Base-by-base conservation (phyloP, 805 yeast species). In the Priceomyces medius region DNA sequence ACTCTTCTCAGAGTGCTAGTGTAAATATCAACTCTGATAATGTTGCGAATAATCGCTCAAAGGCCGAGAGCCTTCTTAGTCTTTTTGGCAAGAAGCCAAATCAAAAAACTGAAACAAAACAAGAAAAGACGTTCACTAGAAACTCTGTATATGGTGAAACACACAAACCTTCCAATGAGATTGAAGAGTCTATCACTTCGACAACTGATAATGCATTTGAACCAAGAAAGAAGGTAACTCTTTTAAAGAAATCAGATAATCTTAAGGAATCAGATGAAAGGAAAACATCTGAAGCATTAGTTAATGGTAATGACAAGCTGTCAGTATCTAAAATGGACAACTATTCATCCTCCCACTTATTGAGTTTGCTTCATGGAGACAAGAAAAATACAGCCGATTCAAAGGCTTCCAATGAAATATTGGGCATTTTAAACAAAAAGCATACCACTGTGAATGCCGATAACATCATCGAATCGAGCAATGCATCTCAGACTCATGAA, bases 1-100 rank as follows among this genome's bases (percentile, higher is more conserved):
- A 44, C 19, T 34, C 37, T n/a, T 39, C 33, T 4, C 47, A 44
- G 9, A 45, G 39, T 8, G 7, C 21, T 12, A 31, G 10, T 6
- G 18, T 31, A 13, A 31, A 28, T 16, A 12, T 27, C 16, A 35
- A 20, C 9, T 20, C 47, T 7, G 43, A 44, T 6, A 55, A 55
- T 21, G 35, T 48, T 3, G 56, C 55, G 18, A 59, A 43, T 19
- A 61, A 62, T 32, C 51, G 61, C 33, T 55, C 64, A 7, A 63
- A 58, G 40, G 69, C 70, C 13, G 57, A 61, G 39, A 48, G 55
- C 21, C 53, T 65, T 32, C 46, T 65, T 48, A 55, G 53, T 37
- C 53, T 65, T 27, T 56, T 65, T 40, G 55, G 58, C 18, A 55
- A 45, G 38, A 33, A 24, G 20, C 19, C 14, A 23, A 13, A 23